Evolutionary conservation across 805 yeast species (phyloP), one percentile per base, ranked within the genome.

Genomic region (Metschnikowia hibisci): DNA sequence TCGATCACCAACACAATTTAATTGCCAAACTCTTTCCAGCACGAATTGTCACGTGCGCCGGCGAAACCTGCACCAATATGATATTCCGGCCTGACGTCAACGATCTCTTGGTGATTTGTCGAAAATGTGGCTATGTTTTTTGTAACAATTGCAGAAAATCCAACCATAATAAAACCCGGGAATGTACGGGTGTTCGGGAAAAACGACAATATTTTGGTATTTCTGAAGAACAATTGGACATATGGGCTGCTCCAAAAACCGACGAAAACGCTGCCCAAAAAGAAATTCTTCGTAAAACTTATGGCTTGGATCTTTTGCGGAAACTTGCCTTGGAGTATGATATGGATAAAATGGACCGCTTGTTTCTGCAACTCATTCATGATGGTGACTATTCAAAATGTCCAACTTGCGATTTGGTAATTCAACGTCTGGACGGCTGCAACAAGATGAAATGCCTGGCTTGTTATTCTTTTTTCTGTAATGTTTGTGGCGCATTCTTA

Each of bases 351-450:
- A 34, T 34, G 39, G 40, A 36, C 18, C 32, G 16, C 20, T 48
- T 74, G 20, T 71, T 81, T 51, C 66, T 71, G 32, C 64, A 69
- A 28, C 61, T 78, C 39, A 56, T 80, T 9, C 52, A 50, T 10
- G 66, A 69, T 8, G 70, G 66, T n/a, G 71, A 70, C 25, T 59
- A 76, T 41, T 68, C 66, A 15, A 57, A 66, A 41, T 81, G 86
- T 48, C 86, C 87, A 0, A 57, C 59, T 4, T 81, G 86, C 53
- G 56, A 59, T 12, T 53, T 71, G 2, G 71, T 71, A 6, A 72
- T 78, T 5, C 78, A 78, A 45, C 70, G 78, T 44, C 62, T 72
- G 18, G 84, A 80, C 50, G 87, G 86, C 4, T 81, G 86, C 56
- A 81, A 80, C 53, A 79, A 77, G 52, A 79, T 81, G 82, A 67